A percentile compares a stretch with the other conserved stretches of the same genome.
Conservation (phyloP, 768 basidiomycete species). For the Phlebiopsis gigantea region DNA sequence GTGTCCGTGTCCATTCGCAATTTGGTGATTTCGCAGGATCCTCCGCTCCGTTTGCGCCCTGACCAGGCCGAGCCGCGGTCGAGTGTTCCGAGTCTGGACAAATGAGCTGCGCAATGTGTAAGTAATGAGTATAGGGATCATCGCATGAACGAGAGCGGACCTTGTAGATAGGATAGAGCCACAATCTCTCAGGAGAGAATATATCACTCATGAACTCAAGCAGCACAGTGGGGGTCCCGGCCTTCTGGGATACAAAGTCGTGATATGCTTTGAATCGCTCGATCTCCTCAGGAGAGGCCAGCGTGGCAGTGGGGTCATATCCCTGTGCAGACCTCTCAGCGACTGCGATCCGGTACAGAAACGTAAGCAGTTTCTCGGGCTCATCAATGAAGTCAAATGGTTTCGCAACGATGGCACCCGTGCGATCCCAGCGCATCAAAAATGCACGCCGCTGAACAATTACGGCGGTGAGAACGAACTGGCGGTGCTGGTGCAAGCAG, state of each 20-base stretch:
- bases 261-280: neutral
- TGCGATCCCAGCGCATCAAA: slow-evolving; percentile 1
- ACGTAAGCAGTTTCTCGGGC: neutral
- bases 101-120: too few relatives aligned
- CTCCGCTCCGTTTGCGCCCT: too few relatives aligned
- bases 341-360: neutral
- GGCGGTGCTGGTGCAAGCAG: neutral
- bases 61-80: too few relatives aligned
- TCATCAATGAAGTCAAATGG: neutral
- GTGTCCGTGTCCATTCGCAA: too few relatives aligned
- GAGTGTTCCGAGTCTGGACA: too few relatives aligned
- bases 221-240: neutral
- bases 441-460: neutral
- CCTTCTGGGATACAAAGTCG: neutral
- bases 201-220: neutral
- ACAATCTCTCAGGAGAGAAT: neutral
- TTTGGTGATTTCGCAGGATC: too few relatives aligned
- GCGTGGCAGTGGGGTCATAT: neutral
- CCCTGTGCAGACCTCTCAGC: neutral
- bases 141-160: neutral
- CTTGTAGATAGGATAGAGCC: neutral
- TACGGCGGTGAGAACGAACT: neutral
- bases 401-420: neutral
- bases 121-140: neutral
- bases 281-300: neutral